phyloP scores from a whole-genome alignment of 257 asterid species.

The Salvia splendens region DNA sequence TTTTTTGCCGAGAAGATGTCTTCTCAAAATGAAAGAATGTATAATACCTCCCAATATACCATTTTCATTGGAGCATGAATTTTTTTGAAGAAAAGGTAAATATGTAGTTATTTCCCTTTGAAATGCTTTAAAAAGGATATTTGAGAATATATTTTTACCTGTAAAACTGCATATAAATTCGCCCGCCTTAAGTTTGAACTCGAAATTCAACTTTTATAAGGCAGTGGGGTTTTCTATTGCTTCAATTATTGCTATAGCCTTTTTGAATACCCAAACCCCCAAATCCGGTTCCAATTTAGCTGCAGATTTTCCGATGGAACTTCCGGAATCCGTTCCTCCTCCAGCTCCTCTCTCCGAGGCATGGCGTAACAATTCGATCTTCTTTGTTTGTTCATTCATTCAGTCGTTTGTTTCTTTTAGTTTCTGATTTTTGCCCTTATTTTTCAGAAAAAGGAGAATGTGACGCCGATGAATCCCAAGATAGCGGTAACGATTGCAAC shows the following conservation, averaged over 20 bases:
- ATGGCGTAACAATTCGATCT: neutral
- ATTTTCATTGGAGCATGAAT: too few species aligned
- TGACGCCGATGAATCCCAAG: constrained; percentile 60
- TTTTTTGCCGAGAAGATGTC: too few species aligned
- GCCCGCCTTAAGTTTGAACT: constrained; percentile 49
- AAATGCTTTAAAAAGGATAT: too few species aligned
- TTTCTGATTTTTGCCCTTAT: constrained; percentile 2
- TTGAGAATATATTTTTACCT: too few species aligned
- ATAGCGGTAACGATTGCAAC: constrained; percentile 53
- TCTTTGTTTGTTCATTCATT: neutral
- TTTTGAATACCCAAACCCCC: constrained; percentile 23
- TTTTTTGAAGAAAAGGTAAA: too few species aligned
- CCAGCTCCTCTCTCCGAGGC: constrained; percentile 51
- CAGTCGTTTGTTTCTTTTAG: neutral
- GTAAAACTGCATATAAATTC: constrained; percentile 9
- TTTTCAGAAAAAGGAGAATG: constrained; percentile 64
- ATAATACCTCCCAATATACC: too few species aligned
- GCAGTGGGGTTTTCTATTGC: neutral
- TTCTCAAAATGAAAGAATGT: too few species aligned
- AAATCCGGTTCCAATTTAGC: constrained; percentile 35
- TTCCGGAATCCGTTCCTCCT: constrained; percentile 43
- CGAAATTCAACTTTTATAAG: constrained; percentile 33
- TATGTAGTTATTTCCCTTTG: too few species aligned
- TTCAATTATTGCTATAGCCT: constrained; percentile 21
- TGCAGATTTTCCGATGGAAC: constrained; percentile 45